Evolutionary conservation across 163 green algal genomes (phyloP), one percentile per base, ranked within the genome.

Genomic region (Prototheca wickerhamii): DNA sequence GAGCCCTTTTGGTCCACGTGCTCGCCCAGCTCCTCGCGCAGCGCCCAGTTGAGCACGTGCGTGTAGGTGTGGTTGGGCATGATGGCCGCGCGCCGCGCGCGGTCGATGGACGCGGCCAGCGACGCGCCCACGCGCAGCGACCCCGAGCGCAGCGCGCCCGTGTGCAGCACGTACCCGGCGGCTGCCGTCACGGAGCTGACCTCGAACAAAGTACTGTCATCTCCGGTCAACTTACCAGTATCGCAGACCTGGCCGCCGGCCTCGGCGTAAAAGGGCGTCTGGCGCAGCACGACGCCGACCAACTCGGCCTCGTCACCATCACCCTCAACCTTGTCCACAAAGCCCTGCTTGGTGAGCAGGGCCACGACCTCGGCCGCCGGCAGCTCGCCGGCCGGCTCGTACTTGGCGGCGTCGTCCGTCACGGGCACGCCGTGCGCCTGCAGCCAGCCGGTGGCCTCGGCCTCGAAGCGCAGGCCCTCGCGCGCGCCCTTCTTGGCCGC

Each of bases 1-100:
- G 86, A 95, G 42, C 94, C 94, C 80, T 97, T 98, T 81, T 99
- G 94, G 61, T 97, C 84, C 10, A 98, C 82, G 52, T 94, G 83
- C 40, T 94, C 84, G 4, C 93, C 93, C 60, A 98, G 77, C 31
- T 37, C 67, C 35, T 83, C 74, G 60, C 79, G 68, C 63, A 99
- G 81, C 21, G 86, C 91, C 61, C 81, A 88, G 81, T 99, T 98
- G 52, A 99, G 84, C 20, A 97, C 78, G 80, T 99, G 94, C 10
- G 94, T 99, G 73, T 91, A 90, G 44, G 94, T 98, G 88, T 99
- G 94, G 77, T 99, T 99, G 40, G 91, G 88, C 65, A 83, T 70
- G 56, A 98, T 94, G 59, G 64, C 73, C 6, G 33, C 44, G n/a
- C 93, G 81, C 2, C 91, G 83, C 3, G 59, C 68, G 60, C 88